These are phyloP conservation scores for Exophiala mesophila DNA, from an alignment of 2,329 filamentous ascomycete genomes.

Conservation along the genomic window DNA sequence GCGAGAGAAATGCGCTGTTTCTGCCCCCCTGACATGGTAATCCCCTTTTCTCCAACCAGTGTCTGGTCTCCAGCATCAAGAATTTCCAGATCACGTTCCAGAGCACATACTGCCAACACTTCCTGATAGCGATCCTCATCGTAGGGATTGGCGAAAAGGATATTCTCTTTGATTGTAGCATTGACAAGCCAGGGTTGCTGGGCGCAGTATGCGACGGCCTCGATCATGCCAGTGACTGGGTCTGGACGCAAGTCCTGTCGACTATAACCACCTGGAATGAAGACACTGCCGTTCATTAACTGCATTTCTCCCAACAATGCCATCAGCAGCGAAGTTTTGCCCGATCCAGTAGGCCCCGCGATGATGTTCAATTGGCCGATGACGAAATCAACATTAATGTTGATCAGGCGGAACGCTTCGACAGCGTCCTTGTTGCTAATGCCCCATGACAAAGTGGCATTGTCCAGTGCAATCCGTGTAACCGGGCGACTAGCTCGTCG, in stretches of 20 bases:
- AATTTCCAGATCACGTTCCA: conserved; percentile 87
- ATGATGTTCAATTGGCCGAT: conserved; percentile 88
- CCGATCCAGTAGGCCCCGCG: conserved; percentile 85
- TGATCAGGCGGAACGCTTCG: conserved; percentile 74
- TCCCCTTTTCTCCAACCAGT: conserved; percentile 92
- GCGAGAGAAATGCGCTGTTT: conserved; percentile 96
- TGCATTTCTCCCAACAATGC: conserved; percentile 96
- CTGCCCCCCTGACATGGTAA: conserved; percentile 92
- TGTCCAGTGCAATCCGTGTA: conserved; percentile 74
- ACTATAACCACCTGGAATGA: conserved; percentile 77
- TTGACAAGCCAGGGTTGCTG: conserved; percentile 98
- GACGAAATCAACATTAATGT: conserved; percentile 75
- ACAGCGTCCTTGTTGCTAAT: conserved; percentile 55
- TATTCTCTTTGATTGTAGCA: conserved; percentile 92
- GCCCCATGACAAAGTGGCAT: conserved; percentile 87
- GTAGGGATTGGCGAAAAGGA: conserved; percentile 77
- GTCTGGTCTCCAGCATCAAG: conserved; percentile 90
- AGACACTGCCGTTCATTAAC: conserved; percentile 70
- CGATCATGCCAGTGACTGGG: conserved; percentile 77
- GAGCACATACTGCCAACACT: conserved; percentile 83
- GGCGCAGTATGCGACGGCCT: conserved; percentile 92
- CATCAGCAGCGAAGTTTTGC: conserved; percentile 95
- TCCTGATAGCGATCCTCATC: conserved; percentile 79
- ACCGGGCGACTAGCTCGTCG: conserved; percentile 65
- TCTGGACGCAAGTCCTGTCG: conserved; percentile 79